Evolutionary conservation across 1,139 yeast genomes (phyloP).

Genomic region (Pichia norvegensis): DNA sequence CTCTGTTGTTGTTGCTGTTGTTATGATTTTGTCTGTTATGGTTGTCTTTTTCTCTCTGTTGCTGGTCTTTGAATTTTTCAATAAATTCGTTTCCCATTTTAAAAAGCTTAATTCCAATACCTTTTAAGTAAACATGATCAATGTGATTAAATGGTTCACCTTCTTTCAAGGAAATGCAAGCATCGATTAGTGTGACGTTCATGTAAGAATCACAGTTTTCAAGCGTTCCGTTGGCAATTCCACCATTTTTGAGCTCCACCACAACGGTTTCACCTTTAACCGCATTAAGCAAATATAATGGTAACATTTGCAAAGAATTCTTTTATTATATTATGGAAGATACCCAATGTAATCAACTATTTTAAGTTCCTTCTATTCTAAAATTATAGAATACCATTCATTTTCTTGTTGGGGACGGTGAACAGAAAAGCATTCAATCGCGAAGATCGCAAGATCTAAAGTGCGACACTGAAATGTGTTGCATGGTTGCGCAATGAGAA

Average conservation of each 20-base stretch:
- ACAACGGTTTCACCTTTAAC: conserved; percentile 84
- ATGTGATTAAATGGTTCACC: conserved; percentile 63
- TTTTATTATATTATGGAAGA: neutral
- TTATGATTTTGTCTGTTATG: conserved; percentile 17
- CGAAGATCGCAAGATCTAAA: no score
- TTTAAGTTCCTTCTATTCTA: no score
- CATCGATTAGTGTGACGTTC: conserved; percentile 82
- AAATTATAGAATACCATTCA: no score
- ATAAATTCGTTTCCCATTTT: conserved; percentile 60
- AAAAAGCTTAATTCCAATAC: conserved; percentile 66
- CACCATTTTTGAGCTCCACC: conserved; percentile 90
- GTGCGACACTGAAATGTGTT: no score
- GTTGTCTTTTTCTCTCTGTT: conserved; percentile 29
- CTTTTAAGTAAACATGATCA: conserved; percentile 78
- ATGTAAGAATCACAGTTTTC: conserved; percentile 91
- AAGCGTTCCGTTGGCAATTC: conserved; percentile 76
- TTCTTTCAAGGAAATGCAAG: conserved; percentile 58
- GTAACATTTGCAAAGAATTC: conserved; percentile 43
- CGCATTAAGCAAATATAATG: conserved; percentile 81
- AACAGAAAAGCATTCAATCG: no score
- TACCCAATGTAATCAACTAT: no score
- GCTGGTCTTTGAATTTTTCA: conserved; percentile 65
- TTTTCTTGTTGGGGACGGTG: no score
- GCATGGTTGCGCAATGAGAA: no score
- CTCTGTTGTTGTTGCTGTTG: conserved; percentile 20